phyloP scores from a whole-genome alignment of 495 filamentous ascomycete species.

The Xylaria sp. region DNA sequence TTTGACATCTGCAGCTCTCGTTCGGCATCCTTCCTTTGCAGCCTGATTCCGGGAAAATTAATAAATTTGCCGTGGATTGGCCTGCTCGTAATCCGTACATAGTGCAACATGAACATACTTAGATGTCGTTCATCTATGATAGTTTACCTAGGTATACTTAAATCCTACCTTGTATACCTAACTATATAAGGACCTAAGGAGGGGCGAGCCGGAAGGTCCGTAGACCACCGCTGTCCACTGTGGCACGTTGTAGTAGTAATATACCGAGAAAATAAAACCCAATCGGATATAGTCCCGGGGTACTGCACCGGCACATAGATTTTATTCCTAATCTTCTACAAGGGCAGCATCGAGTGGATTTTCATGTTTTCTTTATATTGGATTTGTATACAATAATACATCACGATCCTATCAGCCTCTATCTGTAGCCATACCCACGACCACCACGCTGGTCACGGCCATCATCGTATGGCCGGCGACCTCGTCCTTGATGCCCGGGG shows the following conservation, averaged over 20 bases:
- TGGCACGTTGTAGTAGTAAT: not conserved
- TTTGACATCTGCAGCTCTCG: not conserved
- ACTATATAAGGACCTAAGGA: not conserved
- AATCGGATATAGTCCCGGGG: not conserved
- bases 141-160: too few relatives aligned
- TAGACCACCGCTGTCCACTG: not conserved
- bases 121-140: not conserved
- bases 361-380: not conserved
- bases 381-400: not conserved
- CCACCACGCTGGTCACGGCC: constrained; percentile 35
- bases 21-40: not conserved
- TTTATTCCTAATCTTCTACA: not conserved
- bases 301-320: not conserved
- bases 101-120: not conserved
- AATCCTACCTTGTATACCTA: not conserved
- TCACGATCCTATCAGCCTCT: not conserved
- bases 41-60: not conserved
- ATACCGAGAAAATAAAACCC: not conserved
- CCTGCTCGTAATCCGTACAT: not conserved
- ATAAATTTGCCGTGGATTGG: not conserved
- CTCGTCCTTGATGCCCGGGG: constrained; percentile 27
- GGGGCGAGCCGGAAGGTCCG: not conserved
- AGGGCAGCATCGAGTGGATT: not conserved
- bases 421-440: constrained; percentile 22
- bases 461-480: constrained; percentile 33